A percentile compares a stretch with the other conserved stretches of the same genome.
These are phyloP conservation scores for Ulota crispa DNA, from an alignment of 225 moss, liverwort and hornwort genomes.

Conservation along the genomic window DNA sequence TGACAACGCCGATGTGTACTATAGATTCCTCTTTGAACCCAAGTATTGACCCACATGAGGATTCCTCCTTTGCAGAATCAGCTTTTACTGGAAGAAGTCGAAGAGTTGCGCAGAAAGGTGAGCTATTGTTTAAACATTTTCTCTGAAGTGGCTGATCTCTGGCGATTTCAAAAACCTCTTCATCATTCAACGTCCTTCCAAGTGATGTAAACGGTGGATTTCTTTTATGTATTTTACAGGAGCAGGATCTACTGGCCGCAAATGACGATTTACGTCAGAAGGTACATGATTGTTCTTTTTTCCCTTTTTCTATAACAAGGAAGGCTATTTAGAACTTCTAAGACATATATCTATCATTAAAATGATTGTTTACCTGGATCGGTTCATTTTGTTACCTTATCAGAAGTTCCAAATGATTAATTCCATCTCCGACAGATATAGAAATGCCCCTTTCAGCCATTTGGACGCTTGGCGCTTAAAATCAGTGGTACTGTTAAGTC, in stretches of 20 bases:
- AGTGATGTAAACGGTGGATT: background rate
- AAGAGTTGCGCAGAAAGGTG: slow-evolving; percentile 87
- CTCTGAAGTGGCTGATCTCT: background rate
- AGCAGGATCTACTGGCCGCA: slow-evolving; percentile 45
- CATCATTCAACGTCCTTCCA: background rate
- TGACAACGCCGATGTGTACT: slow-evolving; percentile 10
- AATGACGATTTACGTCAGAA: slow-evolving; percentile 59
- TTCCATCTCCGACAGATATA: background rate
- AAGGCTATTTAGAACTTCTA: background rate
- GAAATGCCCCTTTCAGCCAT: background rate
- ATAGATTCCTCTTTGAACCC: slow-evolving; percentile 5
- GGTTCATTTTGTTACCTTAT: background rate
- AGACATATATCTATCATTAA: background rate
- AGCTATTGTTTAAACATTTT: background rate
- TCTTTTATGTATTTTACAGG: slow-evolving; percentile 29
- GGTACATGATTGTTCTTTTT: slow-evolving; percentile 20
- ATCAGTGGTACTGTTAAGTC: background rate
- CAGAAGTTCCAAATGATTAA: background rate
- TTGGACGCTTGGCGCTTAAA: background rate
- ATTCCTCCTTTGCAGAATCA: slow-evolving; percentile 63
- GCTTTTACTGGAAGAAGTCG: slow-evolving; percentile 86
- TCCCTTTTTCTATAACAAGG: background rate
- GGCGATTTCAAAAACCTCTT: background rate
- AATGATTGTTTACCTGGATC: too few relatives aligned
- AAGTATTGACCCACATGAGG: slow-evolving; percentile 1